These are phyloP conservation scores for Mucor indicus DNA, from an alignment of 371 early-diverging fungal genomes.

Conservation along the genomic window DNA sequence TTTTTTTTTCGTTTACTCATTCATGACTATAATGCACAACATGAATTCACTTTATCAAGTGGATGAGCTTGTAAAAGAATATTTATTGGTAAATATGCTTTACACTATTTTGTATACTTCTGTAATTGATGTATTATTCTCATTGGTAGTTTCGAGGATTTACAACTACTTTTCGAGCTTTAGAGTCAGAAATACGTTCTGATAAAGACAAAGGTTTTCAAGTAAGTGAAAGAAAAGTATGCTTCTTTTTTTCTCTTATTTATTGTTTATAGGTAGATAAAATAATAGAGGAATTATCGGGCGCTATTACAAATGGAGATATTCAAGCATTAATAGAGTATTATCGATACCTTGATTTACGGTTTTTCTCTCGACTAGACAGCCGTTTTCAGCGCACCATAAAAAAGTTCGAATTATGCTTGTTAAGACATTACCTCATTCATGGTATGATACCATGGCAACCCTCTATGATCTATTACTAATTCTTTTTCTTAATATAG, in stretches of 20 bases:
- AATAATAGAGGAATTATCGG: conserved; percentile 61
- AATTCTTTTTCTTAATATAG: conserved; percentile 14
- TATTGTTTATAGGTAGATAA: conserved; percentile 52
- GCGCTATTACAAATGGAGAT: conserved; percentile 53
- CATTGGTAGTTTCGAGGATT: conserved; percentile 60
- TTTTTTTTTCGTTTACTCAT: not conserved
- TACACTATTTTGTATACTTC: not conserved
- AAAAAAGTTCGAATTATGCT: conserved; percentile 62
- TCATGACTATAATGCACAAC: not conserved
- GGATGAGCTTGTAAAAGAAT: conserved; percentile 70
- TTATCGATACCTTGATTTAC: conserved; percentile 64
- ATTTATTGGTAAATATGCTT: conserved; percentile 50
- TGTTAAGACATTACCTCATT: conserved; percentile 61
- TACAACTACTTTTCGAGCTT: conserved; percentile 57
- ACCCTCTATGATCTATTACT: not conserved
- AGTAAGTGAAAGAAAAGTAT: conserved; percentile 21
- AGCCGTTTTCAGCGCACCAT: conserved; percentile 61
- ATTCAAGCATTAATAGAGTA: conserved; percentile 56
- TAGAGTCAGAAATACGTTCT: conserved; percentile 55
- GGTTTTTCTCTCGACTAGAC: conserved; percentile 67
- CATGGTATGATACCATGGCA: conserved; percentile 42
- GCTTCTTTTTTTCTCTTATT: not conserved
- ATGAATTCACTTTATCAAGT: conserved; percentile 68
- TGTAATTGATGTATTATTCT: not conserved
- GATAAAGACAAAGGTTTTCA: conserved; percentile 70